Conservation (phyloP, 352 stramenopile genomes). For the Pythium insidiosum region DNA sequence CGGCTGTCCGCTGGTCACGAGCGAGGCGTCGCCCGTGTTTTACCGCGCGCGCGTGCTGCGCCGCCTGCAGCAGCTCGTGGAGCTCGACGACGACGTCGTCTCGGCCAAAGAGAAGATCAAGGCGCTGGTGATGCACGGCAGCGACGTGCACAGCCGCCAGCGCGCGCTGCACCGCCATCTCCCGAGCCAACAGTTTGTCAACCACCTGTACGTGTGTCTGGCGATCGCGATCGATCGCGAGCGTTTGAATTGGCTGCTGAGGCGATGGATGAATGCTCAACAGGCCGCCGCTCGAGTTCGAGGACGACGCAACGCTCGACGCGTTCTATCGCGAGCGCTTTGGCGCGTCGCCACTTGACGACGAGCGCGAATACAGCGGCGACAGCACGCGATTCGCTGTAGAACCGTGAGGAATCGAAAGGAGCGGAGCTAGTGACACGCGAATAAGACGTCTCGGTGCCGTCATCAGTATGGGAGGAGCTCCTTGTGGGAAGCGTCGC, state of each 20-base stretch:
- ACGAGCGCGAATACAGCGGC: no score
- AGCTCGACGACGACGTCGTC: constrained; percentile 42
- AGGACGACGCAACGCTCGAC: constrained; percentile 10
- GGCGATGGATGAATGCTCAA: background rate
- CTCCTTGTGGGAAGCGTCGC: no score
- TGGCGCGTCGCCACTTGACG: no score
- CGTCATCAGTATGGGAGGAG: no score
- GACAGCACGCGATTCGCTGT: no score
- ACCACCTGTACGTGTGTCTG: constrained; percentile 71
- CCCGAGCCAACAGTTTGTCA: constrained; percentile 40
- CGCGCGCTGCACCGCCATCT: constrained; percentile 48
- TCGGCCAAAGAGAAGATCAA: constrained; percentile 73
- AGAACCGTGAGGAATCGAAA: no score
- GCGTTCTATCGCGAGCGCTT: constrained; percentile 7
- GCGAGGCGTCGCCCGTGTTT: constrained; percentile 27
- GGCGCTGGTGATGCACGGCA: constrained; percentile 62
- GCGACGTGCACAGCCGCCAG: constrained; percentile 46
- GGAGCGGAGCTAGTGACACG: no score
- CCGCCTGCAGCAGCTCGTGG: constrained; percentile 42
- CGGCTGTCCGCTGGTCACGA: constrained; percentile 30
- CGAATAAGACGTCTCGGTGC: no score
- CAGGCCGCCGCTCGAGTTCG: constrained; percentile 35
- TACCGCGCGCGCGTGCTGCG: constrained; percentile 59
- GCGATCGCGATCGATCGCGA: no score
- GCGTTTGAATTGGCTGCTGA: no score